phyloP scores from a whole-genome alignment of 805 yeast species.

The Suhomyces pyralidae region DNA sequence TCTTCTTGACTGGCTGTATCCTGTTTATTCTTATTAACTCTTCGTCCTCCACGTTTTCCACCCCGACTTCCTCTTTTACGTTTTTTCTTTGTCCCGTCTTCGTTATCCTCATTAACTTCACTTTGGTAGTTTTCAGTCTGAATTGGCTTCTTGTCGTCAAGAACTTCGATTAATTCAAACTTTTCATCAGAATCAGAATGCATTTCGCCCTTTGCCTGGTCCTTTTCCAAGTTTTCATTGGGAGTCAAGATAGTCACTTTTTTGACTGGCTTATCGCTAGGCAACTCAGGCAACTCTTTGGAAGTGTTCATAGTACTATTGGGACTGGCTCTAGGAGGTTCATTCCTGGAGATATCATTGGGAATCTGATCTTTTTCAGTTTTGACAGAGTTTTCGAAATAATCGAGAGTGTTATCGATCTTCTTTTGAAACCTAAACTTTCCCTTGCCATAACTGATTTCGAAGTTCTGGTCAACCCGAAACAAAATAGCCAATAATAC shows the following conservation, averaged over 20 bases:
- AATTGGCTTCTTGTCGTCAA: neutral
- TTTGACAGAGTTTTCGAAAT: neutral
- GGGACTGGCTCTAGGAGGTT: neutral
- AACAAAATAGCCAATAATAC: neutral
- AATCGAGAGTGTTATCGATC: neutral
- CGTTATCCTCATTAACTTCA: neutral
- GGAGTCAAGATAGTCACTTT: slow-evolving; percentile 23
- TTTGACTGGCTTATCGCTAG: slow-evolving; percentile 7
- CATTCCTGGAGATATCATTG: neutral
- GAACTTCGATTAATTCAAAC: neutral
- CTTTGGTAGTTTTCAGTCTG: no score
- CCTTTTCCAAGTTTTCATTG: slow-evolving; percentile 10
- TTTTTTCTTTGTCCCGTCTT: slow-evolving; percentile 41
- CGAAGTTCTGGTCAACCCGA: neutral
- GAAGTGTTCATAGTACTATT: neutral
- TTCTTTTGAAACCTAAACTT: neutral
- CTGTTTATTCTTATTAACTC: slow-evolving; percentile 37
- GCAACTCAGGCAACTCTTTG: slow-evolving; percentile 2
- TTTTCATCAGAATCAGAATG: neutral
- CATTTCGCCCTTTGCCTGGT: slow-evolving; percentile 11
- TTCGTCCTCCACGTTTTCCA: slow-evolving; percentile 54
- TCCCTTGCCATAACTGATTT: neutral
- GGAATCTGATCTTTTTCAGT: neutral
- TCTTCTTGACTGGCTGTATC: slow-evolving; percentile 13
- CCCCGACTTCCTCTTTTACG: slow-evolving; percentile 87